These are phyloP conservation scores for Hypocreales sp. DNA, from an alignment of 2,329 filamentous ascomycete species.

Conservation along the genomic window DNA sequence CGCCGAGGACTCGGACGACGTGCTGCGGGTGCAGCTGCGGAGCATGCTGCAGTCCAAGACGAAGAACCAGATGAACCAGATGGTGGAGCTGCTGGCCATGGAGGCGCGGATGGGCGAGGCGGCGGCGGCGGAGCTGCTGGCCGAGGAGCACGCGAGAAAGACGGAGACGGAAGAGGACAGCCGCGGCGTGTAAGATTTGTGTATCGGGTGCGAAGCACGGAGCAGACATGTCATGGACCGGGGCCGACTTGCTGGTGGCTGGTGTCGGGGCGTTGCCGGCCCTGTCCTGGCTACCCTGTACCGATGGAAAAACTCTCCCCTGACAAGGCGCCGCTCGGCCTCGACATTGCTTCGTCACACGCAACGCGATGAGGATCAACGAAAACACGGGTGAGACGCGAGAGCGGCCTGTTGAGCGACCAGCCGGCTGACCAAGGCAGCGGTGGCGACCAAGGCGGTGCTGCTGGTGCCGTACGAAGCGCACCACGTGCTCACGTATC, in stretches of 20 bases:
- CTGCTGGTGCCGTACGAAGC: constrained; percentile 73
- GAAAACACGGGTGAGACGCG: constrained; percentile 23
- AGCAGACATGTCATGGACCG: too few relatives aligned
- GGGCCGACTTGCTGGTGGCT: too few relatives aligned
- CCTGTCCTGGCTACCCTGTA: too few relatives aligned
- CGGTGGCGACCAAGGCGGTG: constrained; percentile 46
- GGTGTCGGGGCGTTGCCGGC: too few relatives aligned
- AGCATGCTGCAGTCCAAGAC: constrained; percentile 6
- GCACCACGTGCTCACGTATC: constrained; percentile 71
- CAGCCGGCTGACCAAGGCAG: too few relatives aligned
- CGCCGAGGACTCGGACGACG: constrained; percentile 9
- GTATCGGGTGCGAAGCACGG: too few relatives aligned
- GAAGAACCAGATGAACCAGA: constrained; percentile 12
- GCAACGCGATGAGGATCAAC: constrained; percentile 25
- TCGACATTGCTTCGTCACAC: too few relatives aligned
- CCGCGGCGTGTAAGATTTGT: too few relatives aligned
- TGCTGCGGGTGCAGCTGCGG: constrained; percentile 7
- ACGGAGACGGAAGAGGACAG: too few relatives aligned
- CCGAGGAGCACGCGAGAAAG: too few relatives aligned
- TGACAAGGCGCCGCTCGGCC: too few relatives aligned
- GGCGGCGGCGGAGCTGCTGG: constrained; percentile 8
- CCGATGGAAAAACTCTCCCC: too few relatives aligned
- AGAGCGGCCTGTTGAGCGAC: not conserved
- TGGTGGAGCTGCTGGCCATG: constrained; percentile 12
- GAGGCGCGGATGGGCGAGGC: constrained; percentile 13